Percentiles rank a stretch among this genome's conserved stretches.
Conservation (phyloP, 768 basidiomycete genomes). For the Thelephora ganbajun region DNA sequence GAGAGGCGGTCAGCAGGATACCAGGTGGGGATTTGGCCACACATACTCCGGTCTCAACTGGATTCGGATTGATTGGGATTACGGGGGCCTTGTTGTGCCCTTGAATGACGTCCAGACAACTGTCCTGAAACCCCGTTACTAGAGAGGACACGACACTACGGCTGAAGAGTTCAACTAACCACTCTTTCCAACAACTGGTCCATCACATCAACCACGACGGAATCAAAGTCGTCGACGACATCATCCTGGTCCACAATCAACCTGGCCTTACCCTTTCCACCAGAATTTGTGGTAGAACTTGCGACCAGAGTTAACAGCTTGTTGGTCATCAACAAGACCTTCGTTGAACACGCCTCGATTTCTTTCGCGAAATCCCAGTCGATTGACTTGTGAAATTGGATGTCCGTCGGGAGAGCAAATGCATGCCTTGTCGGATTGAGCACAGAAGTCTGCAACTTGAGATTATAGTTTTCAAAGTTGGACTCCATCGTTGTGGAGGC, state of each 20-base stretch:
- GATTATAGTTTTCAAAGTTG: constrained; percentile 39
- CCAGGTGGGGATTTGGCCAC: neutral
- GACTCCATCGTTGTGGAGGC: too few relatives aligned
- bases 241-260: constrained; percentile 55
- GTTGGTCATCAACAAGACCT: constrained; percentile 55
- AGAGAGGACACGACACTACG: neutral
- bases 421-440: constrained; percentile 52
- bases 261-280: constrained; percentile 40
- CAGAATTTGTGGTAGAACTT: constrained; percentile 18
- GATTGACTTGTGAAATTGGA: constrained; percentile 84
- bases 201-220: constrained; percentile 67
- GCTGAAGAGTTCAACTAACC: constrained; percentile 26
- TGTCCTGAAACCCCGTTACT: constrained; percentile 40
- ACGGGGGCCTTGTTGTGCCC: constrained; percentile 58
- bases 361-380: constrained; percentile 54
- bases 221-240: constrained; percentile 70
- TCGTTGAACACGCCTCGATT: constrained; percentile 54
- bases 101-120: constrained; percentile 63
- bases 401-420: constrained; percentile 52
- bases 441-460: constrained; percentile 42
- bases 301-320: constrained; percentile 40
- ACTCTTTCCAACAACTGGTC: constrained; percentile 79
- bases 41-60: constrained; percentile 7
- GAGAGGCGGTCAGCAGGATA: neutral
- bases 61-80: constrained; percentile 37